Conservation (phyloP, 495 filamentous ascomycete species). For the Neurospora sp. region DNA sequence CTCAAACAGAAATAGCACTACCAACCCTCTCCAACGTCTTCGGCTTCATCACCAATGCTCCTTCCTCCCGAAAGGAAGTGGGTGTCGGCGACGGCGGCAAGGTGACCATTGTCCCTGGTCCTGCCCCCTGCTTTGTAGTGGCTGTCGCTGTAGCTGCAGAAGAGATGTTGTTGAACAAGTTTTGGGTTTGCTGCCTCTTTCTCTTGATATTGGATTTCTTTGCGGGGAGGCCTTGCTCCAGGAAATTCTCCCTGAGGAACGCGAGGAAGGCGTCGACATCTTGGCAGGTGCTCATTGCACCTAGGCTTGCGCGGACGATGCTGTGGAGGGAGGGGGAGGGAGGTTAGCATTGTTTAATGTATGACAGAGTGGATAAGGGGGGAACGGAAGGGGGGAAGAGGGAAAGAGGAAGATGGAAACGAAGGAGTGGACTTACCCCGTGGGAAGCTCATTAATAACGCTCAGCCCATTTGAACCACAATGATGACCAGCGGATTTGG, state of each 20-base stretch:
- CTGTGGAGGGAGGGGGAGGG: slow-evolving; percentile 13
- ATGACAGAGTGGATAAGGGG: not conserved
- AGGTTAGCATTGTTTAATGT: not conserved
- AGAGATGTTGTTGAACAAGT: not conserved
- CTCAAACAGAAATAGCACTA: not conserved
- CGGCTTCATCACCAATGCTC: not conserved
- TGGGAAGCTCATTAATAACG: slow-evolving; percentile 23
- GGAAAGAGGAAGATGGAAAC: not conserved
- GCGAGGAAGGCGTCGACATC: slow-evolving; percentile 51
- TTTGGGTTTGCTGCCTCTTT: not conserved
- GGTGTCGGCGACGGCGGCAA: not conserved
- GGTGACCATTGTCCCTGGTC: not conserved
- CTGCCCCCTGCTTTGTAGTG: not conserved
- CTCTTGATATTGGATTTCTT: not conserved
- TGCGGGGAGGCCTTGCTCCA: slow-evolving; percentile 9
- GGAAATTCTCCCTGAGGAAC: slow-evolving; percentile 46
- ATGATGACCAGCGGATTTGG: slow-evolving; percentile 53
- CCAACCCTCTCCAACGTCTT: not conserved
- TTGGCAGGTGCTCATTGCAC: slow-evolving; percentile 56
- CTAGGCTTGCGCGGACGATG: slow-evolving; percentile 56
- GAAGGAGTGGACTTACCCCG: slow-evolving; percentile 11
- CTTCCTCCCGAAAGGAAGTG: not conserved
- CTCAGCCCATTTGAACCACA: slow-evolving; percentile 33
- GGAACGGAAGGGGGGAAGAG: not conserved
- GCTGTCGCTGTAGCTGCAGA: not conserved